Evolutionary conservation across 768 basidiomycete genomes (phyloP).

Genomic region (Phanerochaete carnosa): DNA sequence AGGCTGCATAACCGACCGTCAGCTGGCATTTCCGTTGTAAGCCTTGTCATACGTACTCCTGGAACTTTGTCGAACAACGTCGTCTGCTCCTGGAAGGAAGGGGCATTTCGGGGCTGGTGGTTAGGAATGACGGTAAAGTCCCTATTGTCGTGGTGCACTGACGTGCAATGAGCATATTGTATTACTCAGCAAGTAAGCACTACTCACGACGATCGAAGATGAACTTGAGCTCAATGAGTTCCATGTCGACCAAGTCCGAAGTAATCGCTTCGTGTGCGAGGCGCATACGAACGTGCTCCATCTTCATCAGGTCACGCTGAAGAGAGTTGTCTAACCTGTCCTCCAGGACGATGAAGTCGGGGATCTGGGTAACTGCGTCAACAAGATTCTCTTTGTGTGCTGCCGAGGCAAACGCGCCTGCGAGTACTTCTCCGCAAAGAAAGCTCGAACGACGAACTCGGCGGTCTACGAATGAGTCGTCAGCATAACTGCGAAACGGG

Average conservation of each 20-base stretch:
- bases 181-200: background rate
- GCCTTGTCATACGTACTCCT: constrained; percentile 44
- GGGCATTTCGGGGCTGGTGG: constrained; percentile 60
- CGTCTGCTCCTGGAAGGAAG: constrained; percentile 64
- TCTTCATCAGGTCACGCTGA: constrained; percentile 75
- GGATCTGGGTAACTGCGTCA: constrained; percentile 49
- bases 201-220: constrained; percentile 70
- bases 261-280: constrained; percentile 69
- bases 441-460: constrained; percentile 78
- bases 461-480: constrained; percentile 49
- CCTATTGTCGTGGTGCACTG: constrained; percentile 83
- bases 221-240: constrained; percentile 81
- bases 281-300: constrained; percentile 86
- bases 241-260: constrained; percentile 75
- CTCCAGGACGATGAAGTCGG: constrained; percentile 82
- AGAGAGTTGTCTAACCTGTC: constrained; percentile 80
- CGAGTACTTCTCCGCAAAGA: constrained; percentile 78
- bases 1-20: constrained; percentile 35
- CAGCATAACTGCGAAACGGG: background rate
- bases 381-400: background rate
- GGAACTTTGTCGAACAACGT: constrained; percentile 58
- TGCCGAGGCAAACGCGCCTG: constrained; percentile 43
- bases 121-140: constrained; percentile 77
- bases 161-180: background rate
- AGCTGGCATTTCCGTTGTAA: background rate